Conservation (phyloP, 2,329 filamentous ascomycete species). For the Fusarium phyllophilum region DNA sequence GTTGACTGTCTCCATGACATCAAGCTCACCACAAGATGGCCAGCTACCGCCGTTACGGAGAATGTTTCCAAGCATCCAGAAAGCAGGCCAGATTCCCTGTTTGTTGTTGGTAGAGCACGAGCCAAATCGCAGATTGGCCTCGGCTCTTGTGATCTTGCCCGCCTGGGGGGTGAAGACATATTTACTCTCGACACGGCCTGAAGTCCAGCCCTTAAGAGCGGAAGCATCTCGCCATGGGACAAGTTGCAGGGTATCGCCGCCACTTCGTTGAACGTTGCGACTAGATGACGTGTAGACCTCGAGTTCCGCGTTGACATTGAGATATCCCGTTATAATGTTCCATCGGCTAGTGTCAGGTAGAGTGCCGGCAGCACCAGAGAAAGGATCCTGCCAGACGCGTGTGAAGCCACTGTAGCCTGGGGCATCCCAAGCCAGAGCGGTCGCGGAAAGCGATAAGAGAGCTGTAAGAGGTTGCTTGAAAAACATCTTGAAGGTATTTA, state of each 20-base stretch:
- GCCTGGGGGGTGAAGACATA: conserved; percentile 57
- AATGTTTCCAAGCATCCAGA: conserved; percentile 41
- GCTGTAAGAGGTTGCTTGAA: background rate
- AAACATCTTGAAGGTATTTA: background rate
- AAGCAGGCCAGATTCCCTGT: conserved; percentile 53
- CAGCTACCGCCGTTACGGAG: conserved; percentile 37
- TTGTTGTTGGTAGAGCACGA: conserved; percentile 47
- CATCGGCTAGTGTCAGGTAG: conserved; percentile 53
- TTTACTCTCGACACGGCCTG: conserved; percentile 59
- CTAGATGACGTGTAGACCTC: conserved; percentile 58
- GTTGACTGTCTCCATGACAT: conserved; percentile 36
- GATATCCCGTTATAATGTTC: conserved; percentile 55
- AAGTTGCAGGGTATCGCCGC: conserved; percentile 61
- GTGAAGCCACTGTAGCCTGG: conserved; percentile 54
- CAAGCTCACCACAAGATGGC: conserved; percentile 38
- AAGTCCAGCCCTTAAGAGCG: conserved; percentile 56
- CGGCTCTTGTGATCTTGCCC: conserved; percentile 54
- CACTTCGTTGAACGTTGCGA: conserved; percentile 60
- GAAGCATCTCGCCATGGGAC: conserved; percentile 54
- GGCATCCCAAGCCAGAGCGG: conserved; percentile 36
- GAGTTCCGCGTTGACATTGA: conserved; percentile 59
- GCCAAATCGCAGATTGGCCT: conserved; percentile 61
- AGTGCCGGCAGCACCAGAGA: conserved; percentile 53
- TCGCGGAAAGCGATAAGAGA: background rate
- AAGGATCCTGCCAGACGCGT: conserved; percentile 57